Evolutionary conservation across 306 rosid species (phyloP).

Genomic region (Datisca glomerata): DNA sequence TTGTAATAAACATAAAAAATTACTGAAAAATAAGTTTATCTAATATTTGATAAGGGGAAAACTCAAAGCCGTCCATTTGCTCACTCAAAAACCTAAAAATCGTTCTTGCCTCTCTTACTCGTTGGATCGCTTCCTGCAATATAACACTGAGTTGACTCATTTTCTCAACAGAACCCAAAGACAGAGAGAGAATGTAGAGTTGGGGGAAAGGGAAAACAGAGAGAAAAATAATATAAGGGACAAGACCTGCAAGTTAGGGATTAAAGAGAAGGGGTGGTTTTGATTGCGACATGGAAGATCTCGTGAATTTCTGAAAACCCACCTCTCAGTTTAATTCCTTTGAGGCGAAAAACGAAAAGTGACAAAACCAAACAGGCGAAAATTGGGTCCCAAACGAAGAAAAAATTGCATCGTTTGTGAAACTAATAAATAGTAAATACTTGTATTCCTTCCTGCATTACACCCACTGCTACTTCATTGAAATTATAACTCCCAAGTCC

Average conservation of each 20-base stretch:
- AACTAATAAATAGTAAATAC: constrained; percentile 7
- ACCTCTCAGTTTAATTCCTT: constrained; percentile 21
- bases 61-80: constrained; percentile 72
- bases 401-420: neutral
- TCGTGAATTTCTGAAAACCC: constrained; percentile 46
- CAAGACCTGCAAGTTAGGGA: constrained; percentile 16
- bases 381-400: constrained; percentile 9
- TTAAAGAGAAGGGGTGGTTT: constrained; percentile 6
- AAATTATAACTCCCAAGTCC: too few relatives aligned
- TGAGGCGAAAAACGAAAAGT: constrained; percentile 13
- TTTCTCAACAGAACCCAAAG: constrained; percentile 6
- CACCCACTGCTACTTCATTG: too few relatives aligned
- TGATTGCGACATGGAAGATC: constrained; percentile 27
- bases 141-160: constrained; percentile 77
- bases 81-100: constrained; percentile 52
- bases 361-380: neutral
- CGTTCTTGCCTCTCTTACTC: constrained; percentile 50
- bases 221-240: neutral
- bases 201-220: neutral
- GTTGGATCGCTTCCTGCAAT: constrained; percentile 53
- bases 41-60: too few relatives aligned
- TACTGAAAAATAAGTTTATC: too few relatives aligned
- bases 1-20: too few relatives aligned
- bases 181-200: neutral
- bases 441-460: constrained; percentile 2